Evolutionary conservation across 2,329 filamentous ascomycete genomes (phyloP).

Genomic region (Calonectria pauciramosa): DNA sequence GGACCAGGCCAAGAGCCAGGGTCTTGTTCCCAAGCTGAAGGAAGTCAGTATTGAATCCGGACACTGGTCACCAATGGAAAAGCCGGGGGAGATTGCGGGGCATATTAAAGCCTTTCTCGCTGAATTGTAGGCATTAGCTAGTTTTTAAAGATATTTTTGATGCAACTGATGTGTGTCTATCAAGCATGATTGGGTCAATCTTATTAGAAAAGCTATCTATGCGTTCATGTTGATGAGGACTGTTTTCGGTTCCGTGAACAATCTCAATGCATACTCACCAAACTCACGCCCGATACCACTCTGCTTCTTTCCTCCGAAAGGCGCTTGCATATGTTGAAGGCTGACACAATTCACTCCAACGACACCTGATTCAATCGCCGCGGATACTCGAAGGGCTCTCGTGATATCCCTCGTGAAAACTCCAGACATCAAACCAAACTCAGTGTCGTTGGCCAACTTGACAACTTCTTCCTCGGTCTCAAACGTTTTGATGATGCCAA

Average conservation of each 20-base stretch:
- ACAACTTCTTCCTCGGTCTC: slow-evolving; percentile 26
- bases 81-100: slow-evolving; percentile 22
- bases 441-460: slow-evolving; percentile 29
- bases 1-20: slow-evolving; percentile 17
- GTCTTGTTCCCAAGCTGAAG: slow-evolving; percentile 25
- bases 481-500: slow-evolving; percentile 30
- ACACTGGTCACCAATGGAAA: slow-evolving; percentile 33
- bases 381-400: slow-evolving; percentile 23
- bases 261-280: slow-evolving; percentile 25
- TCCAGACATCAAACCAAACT: slow-evolving; percentile 28
- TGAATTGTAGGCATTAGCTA: neutral
- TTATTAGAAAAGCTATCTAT: neutral
- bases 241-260: slow-evolving; percentile 31
- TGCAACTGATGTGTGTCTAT: neutral
- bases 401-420: slow-evolving; percentile 25
- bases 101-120: slow-evolving; percentile 17
- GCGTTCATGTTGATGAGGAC: slow-evolving; percentile 29
- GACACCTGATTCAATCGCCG: slow-evolving; percentile 25
- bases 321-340: slow-evolving; percentile 22
- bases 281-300: slow-evolving; percentile 29
- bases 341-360: slow-evolving; percentile 30
- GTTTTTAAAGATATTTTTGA: neutral
- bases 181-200: neutral
- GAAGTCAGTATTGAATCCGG: slow-evolving; percentile 20
- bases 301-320: slow-evolving; percentile 29